phyloP scores from a whole-genome alignment of 306 rosid species.

The Rubus idaeus region DNA sequence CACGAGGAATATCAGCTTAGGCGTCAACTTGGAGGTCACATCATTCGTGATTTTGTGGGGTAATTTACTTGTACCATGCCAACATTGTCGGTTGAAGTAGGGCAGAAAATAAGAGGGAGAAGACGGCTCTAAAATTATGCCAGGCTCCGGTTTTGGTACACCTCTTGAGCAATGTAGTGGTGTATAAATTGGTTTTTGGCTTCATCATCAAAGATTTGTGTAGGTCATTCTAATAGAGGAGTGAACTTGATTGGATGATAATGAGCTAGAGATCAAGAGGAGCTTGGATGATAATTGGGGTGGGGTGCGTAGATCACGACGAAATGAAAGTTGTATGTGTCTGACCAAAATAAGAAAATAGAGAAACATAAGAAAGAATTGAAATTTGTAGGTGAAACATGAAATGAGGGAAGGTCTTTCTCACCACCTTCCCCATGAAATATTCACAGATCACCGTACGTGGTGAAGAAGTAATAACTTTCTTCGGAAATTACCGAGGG shows the following conservation, averaged over 20 bases:
- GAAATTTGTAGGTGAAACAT: too few species aligned
- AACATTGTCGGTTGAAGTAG: neutral
- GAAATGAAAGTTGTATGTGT: neutral
- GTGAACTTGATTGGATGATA: neutral
- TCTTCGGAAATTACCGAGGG: too few species aligned
- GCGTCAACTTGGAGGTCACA: constrained; percentile 52
- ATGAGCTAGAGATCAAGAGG: neutral
- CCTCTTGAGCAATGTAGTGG: neutral
- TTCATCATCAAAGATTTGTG: neutral
- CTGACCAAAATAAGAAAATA: too few species aligned
- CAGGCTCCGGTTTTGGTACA: neutral
- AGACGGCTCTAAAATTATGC: neutral
- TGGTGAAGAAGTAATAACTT: too few species aligned
- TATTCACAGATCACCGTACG: too few species aligned
- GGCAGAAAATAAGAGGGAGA: neutral
- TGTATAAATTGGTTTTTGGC: neutral
- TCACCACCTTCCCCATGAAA: too few species aligned
- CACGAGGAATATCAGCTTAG: constrained; percentile 52
- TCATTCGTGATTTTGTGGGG: constrained; percentile 66
- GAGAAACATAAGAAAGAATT: neutral
- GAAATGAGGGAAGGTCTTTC: too few species aligned
- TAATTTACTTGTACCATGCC: constrained; percentile 19
- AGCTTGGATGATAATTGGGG: neutral
- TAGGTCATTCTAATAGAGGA: neutral
- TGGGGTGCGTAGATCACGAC: neutral